These are phyloP conservation scores for Cutaneotrichosporon daszewskae DNA, from an alignment of 1,284 basidiomycete species.

Conservation along the genomic window DNA sequence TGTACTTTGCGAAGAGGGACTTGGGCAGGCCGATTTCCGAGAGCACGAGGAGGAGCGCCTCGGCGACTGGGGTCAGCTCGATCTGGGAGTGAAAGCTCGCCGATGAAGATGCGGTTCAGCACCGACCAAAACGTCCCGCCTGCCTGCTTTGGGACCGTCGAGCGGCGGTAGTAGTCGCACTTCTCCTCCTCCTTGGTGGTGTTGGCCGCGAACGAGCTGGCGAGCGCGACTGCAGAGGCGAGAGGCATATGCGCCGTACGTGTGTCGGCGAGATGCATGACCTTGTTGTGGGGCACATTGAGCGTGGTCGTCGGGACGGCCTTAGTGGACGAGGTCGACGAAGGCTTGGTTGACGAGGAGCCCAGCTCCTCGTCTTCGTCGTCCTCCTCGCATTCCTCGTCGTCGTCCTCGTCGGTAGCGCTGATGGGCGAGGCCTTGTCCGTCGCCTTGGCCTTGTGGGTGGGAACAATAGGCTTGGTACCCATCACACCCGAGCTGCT, in stretches of 20 bases:
- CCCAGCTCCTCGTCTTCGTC: too few relatives aligned
- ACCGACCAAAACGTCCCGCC: conserved; percentile 83
- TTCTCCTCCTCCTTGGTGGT: conserved; percentile 11
- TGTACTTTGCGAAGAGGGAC: conserved; percentile 65
- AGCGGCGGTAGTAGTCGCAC: conserved; percentile 68
- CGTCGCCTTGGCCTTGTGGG: too few relatives aligned
- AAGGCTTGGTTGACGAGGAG: too few relatives aligned
- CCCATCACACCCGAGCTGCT: too few relatives aligned
- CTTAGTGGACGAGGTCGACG: too few relatives aligned
- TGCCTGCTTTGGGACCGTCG: conserved; percentile 71
- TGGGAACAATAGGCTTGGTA: too few relatives aligned
- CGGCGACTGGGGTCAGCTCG: conserved; percentile 51
- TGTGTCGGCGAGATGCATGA: too few relatives aligned
- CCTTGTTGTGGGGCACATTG: neutral
- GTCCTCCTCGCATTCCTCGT: too few relatives aligned
- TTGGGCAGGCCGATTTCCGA: conserved; percentile 71
- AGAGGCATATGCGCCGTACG: too few relatives aligned
- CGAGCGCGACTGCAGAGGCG: neutral
- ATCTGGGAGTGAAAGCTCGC: conserved; percentile 20
- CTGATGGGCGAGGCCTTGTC: too few relatives aligned
- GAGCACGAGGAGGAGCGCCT: conserved; percentile 65
- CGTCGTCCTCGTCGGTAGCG: too few relatives aligned
- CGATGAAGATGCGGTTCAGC: conserved; percentile 70
- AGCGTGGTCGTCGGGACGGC: too few relatives aligned
- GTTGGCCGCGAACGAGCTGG: neutral